phyloP scores from a whole-genome alignment of 139 green algal species.

The Diplosphaera chodatii region DNA sequence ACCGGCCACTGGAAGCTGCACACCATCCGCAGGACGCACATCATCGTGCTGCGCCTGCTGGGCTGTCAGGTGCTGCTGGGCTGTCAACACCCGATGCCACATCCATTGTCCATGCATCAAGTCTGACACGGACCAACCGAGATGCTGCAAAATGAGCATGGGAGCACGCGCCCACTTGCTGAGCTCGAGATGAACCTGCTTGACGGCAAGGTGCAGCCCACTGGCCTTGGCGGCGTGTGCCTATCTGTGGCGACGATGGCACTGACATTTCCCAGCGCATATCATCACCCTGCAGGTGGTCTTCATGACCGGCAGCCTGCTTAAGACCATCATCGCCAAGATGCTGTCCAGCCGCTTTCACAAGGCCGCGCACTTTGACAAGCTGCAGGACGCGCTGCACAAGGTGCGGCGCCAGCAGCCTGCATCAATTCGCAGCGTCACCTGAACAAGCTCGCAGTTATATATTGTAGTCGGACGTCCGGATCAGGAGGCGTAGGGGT shows the following conservation, averaged over 20 bases:
- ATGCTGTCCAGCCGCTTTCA: slow-evolving; percentile 66
- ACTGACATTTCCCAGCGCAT: no score
- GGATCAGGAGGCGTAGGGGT: no score
- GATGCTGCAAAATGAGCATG: no score
- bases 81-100: not conserved
- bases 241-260: no score
- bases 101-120: slow-evolving; percentile 1
- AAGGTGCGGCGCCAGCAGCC: slow-evolving; percentile 20
- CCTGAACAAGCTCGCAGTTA: no score
- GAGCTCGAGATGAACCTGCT: no score
- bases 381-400: slow-evolving; percentile 54
- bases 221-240: no score
- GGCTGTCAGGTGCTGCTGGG: slow-evolving; percentile 19
- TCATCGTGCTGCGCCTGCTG: slow-evolving; percentile 31
- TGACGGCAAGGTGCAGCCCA: no score
- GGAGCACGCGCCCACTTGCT: no score
- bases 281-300: slow-evolving; percentile 50
- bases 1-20: not conserved
- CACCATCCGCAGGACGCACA: slow-evolving; percentile 2
- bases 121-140: no score
- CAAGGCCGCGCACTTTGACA: slow-evolving; percentile 54
- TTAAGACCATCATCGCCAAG: slow-evolving; percentile 68
- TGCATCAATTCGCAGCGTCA: not conserved
- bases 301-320: slow-evolving; percentile 54
- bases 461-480: no score